These are phyloP conservation scores for Alternaria sp. DNA, from an alignment of 2,329 filamentous ascomycete genomes.

Conservation along the genomic window DNA sequence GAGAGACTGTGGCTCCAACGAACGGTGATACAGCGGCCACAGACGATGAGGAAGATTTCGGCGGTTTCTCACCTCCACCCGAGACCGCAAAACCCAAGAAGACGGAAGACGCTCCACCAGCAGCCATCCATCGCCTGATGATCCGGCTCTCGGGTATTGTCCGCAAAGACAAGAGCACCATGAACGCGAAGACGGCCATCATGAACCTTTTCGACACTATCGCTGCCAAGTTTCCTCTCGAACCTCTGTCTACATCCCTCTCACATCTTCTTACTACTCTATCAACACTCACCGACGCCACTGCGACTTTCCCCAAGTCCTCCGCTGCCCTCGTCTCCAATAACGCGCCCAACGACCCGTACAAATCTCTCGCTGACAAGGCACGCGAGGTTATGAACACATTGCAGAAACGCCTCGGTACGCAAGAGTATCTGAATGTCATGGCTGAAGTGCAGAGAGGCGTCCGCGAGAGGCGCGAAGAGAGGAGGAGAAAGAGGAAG, in stretches of 20 bases:
- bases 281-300: slow-evolving; percentile 83
- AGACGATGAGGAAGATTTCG: slow-evolving; percentile 47
- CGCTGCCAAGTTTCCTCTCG: slow-evolving; percentile 66
- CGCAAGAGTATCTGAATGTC: slow-evolving; percentile 76
- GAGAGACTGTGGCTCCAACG: slow-evolving; percentile 55
- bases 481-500: slow-evolving; percentile 82
- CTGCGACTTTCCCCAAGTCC: slow-evolving; percentile 75
- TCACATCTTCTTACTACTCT: slow-evolving; percentile 72
- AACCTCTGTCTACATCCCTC: slow-evolving; percentile 69
- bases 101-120: slow-evolving; percentile 43
- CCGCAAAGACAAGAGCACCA: slow-evolving; percentile 68
- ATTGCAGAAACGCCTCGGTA: slow-evolving; percentile 87
- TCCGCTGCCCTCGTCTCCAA: slow-evolving; percentile 70
- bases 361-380: slow-evolving; percentile 74
- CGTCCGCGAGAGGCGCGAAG: slow-evolving; percentile 75
- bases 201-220: slow-evolving; percentile 78
- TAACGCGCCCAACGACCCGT: slow-evolving; percentile 59
- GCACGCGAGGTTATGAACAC: slow-evolving; percentile 80
- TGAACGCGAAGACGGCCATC: slow-evolving; percentile 77
- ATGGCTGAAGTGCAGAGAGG: slow-evolving; percentile 76
- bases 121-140: slow-evolving; percentile 77
- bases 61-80: slow-evolving; percentile 35
- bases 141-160: slow-evolving; percentile 80
- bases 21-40: slow-evolving; percentile 33
- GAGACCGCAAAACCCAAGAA: slow-evolving; percentile 24